A percentile compares a stretch with the other conserved stretches of the same genome.
These are phyloP conservation scores for Aspergillus chevalieri DNA, from an alignment of 2,329 filamentous ascomycete genomes.

Conservation along the genomic window DNA sequence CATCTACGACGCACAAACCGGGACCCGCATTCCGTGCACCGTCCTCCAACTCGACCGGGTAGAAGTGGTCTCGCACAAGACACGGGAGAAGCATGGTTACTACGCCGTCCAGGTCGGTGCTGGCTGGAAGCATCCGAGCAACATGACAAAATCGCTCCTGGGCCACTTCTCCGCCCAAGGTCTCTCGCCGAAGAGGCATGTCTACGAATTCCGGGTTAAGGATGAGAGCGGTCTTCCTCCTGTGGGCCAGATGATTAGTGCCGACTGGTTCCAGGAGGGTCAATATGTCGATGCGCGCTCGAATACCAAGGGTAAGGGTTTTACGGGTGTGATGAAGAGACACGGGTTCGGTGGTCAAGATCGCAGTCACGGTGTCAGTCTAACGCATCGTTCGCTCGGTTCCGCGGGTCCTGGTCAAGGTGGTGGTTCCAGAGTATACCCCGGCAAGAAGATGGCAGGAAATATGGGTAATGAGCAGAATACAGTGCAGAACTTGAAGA, in stretches of 20 bases:
- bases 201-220: conserved; percentile 83
- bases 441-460: conserved; percentile 97
- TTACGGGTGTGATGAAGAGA: conserved; percentile 96
- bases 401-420: conserved; percentile 85
- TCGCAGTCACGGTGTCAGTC: conserved; percentile 89
- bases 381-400: conserved; percentile 88
- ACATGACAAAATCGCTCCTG: conserved; percentile 73
- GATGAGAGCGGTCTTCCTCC: conserved; percentile 65
- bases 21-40: conserved; percentile 75
- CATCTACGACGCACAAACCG: conserved; percentile 70
- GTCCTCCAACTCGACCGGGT: conserved; percentile 90
- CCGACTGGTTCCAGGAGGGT: conserved; percentile 87
- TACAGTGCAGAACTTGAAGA: conserved; percentile 84
- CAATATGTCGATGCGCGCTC: conserved; percentile 84
- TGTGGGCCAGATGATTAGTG: conserved; percentile 68
- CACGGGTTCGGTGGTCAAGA: conserved; percentile 85
- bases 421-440: conserved; percentile 82
- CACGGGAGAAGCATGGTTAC: conserved; percentile 73
- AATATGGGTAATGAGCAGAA: conserved; percentile 86
- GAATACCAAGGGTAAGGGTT: conserved; percentile 80
- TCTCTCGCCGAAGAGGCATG: conserved; percentile 73
- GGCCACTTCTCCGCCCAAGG: conserved; percentile 82
- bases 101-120: conserved; percentile 86
- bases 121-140: conserved; percentile 66
- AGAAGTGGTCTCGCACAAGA: conserved; percentile 84